Percentiles rank a stretch among this genome's conserved stretches.
phyloP scores from a whole-genome alignment of 495 filamentous ascomycete genomes.

The Chaetomidium leptoderma region DNA sequence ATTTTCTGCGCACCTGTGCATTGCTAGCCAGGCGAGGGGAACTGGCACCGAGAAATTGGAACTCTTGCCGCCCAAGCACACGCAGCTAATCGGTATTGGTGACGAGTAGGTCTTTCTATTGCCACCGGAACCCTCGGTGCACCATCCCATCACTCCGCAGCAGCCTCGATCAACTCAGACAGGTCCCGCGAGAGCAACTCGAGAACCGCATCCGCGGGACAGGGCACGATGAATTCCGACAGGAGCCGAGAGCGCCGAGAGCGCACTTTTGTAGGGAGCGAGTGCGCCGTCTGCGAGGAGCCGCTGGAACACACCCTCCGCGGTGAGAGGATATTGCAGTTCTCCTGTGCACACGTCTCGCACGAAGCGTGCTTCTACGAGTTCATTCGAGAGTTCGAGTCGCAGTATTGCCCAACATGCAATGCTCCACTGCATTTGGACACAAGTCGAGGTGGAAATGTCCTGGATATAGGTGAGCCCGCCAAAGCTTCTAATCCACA shows the following conservation, averaged over 20 bases:
- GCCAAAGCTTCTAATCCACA: too few relatives aligned
- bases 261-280: constrained; percentile 88
- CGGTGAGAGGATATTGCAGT: constrained; percentile 91
- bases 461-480: constrained; percentile 77
- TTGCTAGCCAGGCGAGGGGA: not conserved
- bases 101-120: constrained; percentile 36
- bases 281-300: constrained; percentile 96
- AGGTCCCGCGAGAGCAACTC: constrained; percentile 38
- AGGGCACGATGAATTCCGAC: constrained; percentile 69
- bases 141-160: constrained; percentile 41
- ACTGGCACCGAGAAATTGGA: not conserved
- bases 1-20: not conserved
- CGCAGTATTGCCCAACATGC: constrained; percentile 91
- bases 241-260: constrained; percentile 78
- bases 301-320: constrained; percentile 93
- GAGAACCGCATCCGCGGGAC: constrained; percentile 26
- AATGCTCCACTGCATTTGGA: constrained; percentile 90
- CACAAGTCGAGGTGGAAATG: constrained; percentile 91
- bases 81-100: constrained; percentile 16
- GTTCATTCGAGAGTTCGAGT: constrained; percentile 92
- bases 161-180: constrained; percentile 40
- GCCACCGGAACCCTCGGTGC: constrained; percentile 38
- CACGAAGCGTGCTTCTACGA: constrained; percentile 99
- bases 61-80: constrained; percentile 10
- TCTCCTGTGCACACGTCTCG: constrained; percentile 92